Percentiles rank a stretch among this genome's conserved stretches.
Conservation (phyloP, 495 filamentous ascomycete species). For the Ascodesmis nigricans region DNA sequence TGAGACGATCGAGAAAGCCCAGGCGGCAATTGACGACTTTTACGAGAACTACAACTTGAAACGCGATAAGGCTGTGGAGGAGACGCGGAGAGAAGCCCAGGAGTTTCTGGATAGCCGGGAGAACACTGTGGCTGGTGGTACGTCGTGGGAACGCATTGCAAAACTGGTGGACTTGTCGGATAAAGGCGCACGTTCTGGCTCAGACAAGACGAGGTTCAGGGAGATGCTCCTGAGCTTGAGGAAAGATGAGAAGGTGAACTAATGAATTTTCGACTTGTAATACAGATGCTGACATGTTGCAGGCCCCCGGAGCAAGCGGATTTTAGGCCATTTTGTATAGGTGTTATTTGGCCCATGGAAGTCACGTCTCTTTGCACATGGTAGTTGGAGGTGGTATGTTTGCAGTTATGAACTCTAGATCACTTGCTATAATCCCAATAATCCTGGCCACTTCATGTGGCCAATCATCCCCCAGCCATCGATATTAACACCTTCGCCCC, state of each 20-base stretch:
- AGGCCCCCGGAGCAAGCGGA: constrained; percentile 20
- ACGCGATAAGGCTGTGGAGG: constrained; percentile 69
- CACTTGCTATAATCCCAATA: too few species aligned
- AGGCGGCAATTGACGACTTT: constrained; percentile 86
- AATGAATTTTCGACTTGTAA: not conserved
- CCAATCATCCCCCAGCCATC: too few species aligned
- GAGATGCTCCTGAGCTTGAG: constrained; percentile 69
- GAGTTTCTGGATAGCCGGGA: constrained; percentile 74
- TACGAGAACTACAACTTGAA: constrained; percentile 98
- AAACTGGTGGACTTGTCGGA: constrained; percentile 92
- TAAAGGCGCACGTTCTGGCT: constrained; percentile 60
- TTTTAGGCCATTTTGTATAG: constrained; percentile 8
- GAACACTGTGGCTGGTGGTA: constrained; percentile 79
- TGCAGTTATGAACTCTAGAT: too few species aligned
- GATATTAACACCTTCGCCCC: too few species aligned
- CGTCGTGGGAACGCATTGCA: constrained; percentile 93
- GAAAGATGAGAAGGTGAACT: constrained; percentile 70
- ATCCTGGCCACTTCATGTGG: too few species aligned
- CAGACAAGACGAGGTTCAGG: constrained; percentile 84
- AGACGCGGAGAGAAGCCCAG: constrained; percentile 79
- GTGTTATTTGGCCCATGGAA: constrained; percentile 1
- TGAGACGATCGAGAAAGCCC: constrained; percentile 65
- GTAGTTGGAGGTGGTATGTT: too few species aligned
- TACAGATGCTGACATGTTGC: constrained; percentile 3
- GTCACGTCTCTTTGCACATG: too few species aligned